phyloP scores from a whole-genome alignment of 306 rosid species.

The Sechiopsis laciniata region DNA sequence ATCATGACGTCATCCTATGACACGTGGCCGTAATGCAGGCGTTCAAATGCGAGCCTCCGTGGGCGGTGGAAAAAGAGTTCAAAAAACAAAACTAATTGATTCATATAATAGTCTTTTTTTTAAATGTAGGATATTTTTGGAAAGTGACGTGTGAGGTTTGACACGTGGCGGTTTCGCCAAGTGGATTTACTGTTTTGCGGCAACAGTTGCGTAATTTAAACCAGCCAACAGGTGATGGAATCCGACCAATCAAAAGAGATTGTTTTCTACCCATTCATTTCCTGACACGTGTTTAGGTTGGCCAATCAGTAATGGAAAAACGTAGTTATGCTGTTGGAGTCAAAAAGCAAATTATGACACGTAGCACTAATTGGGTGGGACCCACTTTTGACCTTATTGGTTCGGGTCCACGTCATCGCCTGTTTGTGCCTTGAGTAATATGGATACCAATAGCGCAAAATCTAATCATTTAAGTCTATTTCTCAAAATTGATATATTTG shows the following conservation, averaged over 20 bases:
- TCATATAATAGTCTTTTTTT: neutral
- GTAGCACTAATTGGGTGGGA: conserved; percentile 3
- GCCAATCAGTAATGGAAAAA: neutral
- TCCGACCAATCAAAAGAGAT: neutral
- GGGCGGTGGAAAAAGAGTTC: conserved; percentile 10
- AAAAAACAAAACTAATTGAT: neutral
- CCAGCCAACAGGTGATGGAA: neutral
- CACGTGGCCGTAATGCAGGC: conserved; percentile 2
- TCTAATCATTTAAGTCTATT: neutral
- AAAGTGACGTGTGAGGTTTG: conserved; percentile 19
- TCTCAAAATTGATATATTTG: neutral
- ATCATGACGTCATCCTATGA: conserved; percentile 13
- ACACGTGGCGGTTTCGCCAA: conserved; percentile 10
- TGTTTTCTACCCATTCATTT: neutral
- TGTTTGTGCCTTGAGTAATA: neutral
- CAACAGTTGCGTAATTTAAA: conserved; percentile 8
- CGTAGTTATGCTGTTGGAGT: conserved; percentile 9
- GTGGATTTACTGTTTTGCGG: conserved; percentile 12
- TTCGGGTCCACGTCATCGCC: neutral
- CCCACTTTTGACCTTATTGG: neutral
- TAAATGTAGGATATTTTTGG: conserved; percentile 13
- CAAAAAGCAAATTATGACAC: conserved; percentile 17
- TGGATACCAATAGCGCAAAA: neutral
- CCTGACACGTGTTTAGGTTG: conserved; percentile 14
- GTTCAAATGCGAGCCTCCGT: conserved; percentile 9